phyloP scores from a whole-genome alignment of 148 eudicot genomes.

The Diospyros kaki region DNA sequence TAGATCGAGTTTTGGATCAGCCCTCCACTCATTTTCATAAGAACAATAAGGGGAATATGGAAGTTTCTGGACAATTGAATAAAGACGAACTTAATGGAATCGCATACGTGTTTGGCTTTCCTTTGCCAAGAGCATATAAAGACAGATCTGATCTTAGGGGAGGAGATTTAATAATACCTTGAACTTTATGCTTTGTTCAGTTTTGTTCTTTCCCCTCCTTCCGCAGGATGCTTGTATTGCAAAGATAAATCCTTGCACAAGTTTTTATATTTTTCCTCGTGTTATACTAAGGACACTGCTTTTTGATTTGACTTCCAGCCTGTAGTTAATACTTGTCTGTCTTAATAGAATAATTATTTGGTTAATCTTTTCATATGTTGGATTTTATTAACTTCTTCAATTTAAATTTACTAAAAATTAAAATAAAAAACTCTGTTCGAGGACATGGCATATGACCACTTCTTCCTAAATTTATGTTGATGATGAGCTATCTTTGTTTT shows the following conservation, averaged over 20 bases:
- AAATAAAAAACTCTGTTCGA: too few relatives aligned
- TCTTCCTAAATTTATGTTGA: background rate
- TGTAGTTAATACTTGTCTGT: background rate
- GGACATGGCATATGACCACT: background rate
- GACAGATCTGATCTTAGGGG: background rate
- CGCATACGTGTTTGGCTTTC: background rate
- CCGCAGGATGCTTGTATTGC: too few relatives aligned
- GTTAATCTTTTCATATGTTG: background rate
- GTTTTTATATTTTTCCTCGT: conserved; percentile 3
- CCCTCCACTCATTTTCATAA: too few relatives aligned
- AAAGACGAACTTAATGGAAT: background rate
- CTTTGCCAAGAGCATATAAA: background rate
- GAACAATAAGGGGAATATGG: too few relatives aligned
- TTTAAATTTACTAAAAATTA: background rate
- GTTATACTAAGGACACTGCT: background rate
- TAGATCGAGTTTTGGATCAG: too few relatives aligned
- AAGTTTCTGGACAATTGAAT: background rate
- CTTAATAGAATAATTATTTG: background rate
- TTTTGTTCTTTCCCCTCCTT: background rate
- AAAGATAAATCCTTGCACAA: background rate
- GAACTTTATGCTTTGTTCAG: background rate
- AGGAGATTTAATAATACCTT: background rate
- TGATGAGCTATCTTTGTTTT: background rate
- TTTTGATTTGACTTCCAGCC: background rate
- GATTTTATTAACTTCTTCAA: background rate